Base-by-base conservation (phyloP, 2,329 filamentous ascomycete genomes). In the Colletotrichum spinosum region DNA sequence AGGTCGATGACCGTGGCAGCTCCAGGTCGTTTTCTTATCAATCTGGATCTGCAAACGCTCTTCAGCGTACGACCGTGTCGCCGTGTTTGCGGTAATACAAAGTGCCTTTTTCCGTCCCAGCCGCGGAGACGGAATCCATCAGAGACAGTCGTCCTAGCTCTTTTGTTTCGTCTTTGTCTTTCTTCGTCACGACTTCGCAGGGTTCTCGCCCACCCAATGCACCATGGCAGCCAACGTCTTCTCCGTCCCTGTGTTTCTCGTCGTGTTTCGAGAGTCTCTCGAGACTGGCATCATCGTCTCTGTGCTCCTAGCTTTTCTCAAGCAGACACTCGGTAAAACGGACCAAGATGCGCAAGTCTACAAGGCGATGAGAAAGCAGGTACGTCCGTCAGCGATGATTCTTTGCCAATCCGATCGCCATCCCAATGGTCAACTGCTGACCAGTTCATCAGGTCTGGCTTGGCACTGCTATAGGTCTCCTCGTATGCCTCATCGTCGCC, bases 231-330 rank as follows among this genome's bases (percentile, higher is more conserved):
- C 85, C 67, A 86, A 91, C 75, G 88, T 94, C 63, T 94, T 94
- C 77, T 86, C 91, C 68, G 88, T 93, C 25, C 91, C 91, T 69
- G 88, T 97, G 60, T 97, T 97, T 81, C 94, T 97, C 81, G 92
- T 97, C 76, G 90, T 92, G 79, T 96, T 97, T 76, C 89, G 94
- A 74, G 94, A 97, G 80, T 88, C 89, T 46, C 82, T 97, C 52
- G 93, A 97, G 81, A 92, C 91, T 1, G 90, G 87, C 72, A 93
- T 97, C 73, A 92, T 97, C 71, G 88, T 97, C 68, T 95, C 93
- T 0, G 91, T 97, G n/a, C 83, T 97, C 39, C 86, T 97, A 45
- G 88, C 93, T 25, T 97, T 96, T 75, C 81, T 97, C 64, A 96
- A 95, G 77, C 92, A 96, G 76, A 92, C 90, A 3, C 85, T 97